These are phyloP conservation scores for Mucor plumbeus DNA, from an alignment of 371 early-diverging fungal species.

Conservation along the genomic window DNA sequence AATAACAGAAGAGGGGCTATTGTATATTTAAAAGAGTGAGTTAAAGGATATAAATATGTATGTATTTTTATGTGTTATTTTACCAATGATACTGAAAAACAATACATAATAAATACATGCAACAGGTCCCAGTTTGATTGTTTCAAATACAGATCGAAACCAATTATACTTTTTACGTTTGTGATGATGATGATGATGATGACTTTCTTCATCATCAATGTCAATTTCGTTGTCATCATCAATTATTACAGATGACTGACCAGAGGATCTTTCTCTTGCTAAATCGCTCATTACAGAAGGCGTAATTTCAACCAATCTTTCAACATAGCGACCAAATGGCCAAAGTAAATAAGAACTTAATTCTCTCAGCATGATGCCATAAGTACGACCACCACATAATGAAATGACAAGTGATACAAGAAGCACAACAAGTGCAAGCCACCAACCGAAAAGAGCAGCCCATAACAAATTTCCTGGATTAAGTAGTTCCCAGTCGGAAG, in stretches of 20 bases:
- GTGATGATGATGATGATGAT: constrained; percentile 11
- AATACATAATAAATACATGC: constrained; percentile 69
- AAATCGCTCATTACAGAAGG: constrained; percentile 30
- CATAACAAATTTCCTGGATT: constrained; percentile 90
- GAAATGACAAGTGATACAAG: constrained; percentile 59
- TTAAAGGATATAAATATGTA: neutral
- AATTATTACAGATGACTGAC: constrained; percentile 15
- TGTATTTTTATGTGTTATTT: constrained; percentile 1
- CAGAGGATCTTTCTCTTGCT: constrained; percentile 16
- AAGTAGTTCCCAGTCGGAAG: constrained; percentile 55
- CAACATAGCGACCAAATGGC: constrained; percentile 96
- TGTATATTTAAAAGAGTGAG: constrained; percentile 8
- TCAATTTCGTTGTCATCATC: constrained; percentile 29
- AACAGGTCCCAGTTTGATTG: constrained; percentile 56
- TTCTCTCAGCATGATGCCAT: constrained; percentile 68
- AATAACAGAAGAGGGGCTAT: constrained; percentile 78
- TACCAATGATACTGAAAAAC: constrained; percentile 60
- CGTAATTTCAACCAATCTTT: constrained; percentile 44
- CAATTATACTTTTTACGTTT: constrained; percentile 23
- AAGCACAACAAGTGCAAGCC: constrained; percentile 76
- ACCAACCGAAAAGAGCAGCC: constrained; percentile 91
- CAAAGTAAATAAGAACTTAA: constrained; percentile 84
- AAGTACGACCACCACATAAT: constrained; percentile 60
- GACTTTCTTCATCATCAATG: constrained; percentile 21
- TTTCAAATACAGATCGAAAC: constrained; percentile 29